Base-by-base conservation (phyloP, 345 rosid species). In the Stellera chamaejasme region DNA sequence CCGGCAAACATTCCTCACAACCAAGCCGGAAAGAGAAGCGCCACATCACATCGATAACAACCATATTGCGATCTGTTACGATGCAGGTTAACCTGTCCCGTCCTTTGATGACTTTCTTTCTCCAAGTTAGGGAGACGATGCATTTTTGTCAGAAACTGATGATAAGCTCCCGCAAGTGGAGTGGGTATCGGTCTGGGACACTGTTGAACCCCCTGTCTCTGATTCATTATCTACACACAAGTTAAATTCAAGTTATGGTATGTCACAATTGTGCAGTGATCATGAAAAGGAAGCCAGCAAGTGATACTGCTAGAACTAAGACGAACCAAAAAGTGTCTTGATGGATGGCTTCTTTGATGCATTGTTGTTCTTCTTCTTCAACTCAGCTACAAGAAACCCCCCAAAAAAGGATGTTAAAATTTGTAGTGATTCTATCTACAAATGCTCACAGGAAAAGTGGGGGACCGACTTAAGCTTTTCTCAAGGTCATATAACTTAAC, bases 301-400 rank as follows among this genome's bases (percentile, higher is more conserved):
- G 39, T 32, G 39, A 5, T 8, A 32, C 7, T 19, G 9, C 39
- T 32, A 32, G 3, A 32, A 32, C 5, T 32, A 32, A 32, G 36
- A 6, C 64, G 6, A 78, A 89, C 97, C 97, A 55, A 89, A 89
- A 27, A 89, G 84, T 52, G 95, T 72, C 80, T 79, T 89, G 64
- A 89, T 55, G 10, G 92, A 75, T 46, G 95, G 97, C 69, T 81
- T 77, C 63, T 66, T 83, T 46, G 85, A 64, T 32, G 39, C 39
- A 68, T 74, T 89, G 48, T 76, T 62, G 70, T 50, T 76, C 66
- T 83, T 86, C 69, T 86, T 86, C 72, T 85, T 83, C 79, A 89
- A 62, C 63, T 89, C 87, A 27, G 88, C 97, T 86, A 23, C 51
- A 41, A 45, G 45, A 7, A 65, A 9, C 42, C 13, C 13, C 54